Conservation (phyloP, 2,329 filamentous ascomycete species). For the Fonsecaea monophora region DNA sequence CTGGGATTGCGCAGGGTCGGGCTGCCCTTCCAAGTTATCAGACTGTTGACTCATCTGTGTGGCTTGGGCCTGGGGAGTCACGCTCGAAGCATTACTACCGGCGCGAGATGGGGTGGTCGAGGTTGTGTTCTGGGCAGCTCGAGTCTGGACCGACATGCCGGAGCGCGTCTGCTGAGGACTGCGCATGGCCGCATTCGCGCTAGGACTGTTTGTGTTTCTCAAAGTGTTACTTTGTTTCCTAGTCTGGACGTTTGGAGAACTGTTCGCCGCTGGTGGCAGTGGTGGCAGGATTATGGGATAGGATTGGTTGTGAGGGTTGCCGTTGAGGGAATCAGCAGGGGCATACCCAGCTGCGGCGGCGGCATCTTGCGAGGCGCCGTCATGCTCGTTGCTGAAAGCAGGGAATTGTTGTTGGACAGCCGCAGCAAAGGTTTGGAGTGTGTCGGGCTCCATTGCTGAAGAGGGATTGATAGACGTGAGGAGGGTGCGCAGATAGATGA, state of each 20-base stretch:
- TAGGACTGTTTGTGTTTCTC: slow-evolving; percentile 11
- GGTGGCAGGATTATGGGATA: slow-evolving; percentile 21
- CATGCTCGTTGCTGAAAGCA: slow-evolving; percentile 19
- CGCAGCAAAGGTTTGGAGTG: slow-evolving; percentile 27
- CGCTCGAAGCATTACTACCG: slow-evolving; percentile 11
- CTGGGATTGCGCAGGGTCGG: slow-evolving; percentile 7
- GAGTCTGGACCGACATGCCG: slow-evolving; percentile 16
- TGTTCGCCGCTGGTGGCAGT: slow-evolving; percentile 4
- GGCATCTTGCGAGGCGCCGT: slow-evolving; percentile 20
- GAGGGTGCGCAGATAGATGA: slow-evolving; percentile 11
- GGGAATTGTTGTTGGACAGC: slow-evolving; percentile 31
- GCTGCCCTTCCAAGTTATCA: slow-evolving; percentile 19
- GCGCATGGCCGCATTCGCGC: slow-evolving; percentile 7
- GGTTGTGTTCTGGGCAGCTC: slow-evolving; percentile 20
- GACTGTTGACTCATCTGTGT: slow-evolving; percentile 9
- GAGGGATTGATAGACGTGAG: neutral
- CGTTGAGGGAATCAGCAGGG: slow-evolving; percentile 30
- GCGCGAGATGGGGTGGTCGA: slow-evolving; percentile 25
- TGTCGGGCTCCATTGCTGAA: slow-evolving; percentile 25
- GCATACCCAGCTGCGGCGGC: slow-evolving; percentile 26
- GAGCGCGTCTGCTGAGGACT: slow-evolving; percentile 31
- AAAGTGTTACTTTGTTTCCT: slow-evolving; percentile 21
- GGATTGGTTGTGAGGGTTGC: slow-evolving; percentile 20
- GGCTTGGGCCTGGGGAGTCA: slow-evolving; percentile 12
- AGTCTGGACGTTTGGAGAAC: slow-evolving; percentile 15